Percentiles rank a stretch among this genome's conserved stretches.
phyloP scores from a whole-genome alignment of 2,329 filamentous ascomycete species.

The Tolypocladium nubicola region DNA sequence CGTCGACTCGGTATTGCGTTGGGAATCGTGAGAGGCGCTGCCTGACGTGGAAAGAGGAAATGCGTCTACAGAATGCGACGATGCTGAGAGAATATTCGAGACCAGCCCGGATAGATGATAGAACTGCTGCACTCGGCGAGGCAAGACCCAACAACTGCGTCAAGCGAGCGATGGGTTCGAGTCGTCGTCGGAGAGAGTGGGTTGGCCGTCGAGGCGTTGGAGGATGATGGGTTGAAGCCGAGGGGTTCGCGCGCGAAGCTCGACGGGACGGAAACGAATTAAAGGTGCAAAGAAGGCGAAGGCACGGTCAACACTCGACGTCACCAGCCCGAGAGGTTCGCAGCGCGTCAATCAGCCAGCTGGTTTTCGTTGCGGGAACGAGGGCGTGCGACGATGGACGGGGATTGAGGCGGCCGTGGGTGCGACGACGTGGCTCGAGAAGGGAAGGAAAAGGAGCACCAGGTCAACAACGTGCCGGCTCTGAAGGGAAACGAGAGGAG shows the following conservation, averaged over 20 bases:
- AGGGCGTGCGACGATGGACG: conserved; percentile 7
- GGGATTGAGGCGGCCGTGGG: conserved; percentile 13
- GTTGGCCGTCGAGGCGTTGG: conserved; percentile 30
- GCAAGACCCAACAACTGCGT: conserved; percentile 30
- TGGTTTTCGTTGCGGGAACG: conserved; percentile 6
- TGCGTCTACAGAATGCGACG: conserved; percentile 4
- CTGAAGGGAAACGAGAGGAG: conserved; percentile 2
- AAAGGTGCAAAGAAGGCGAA: conserved; percentile 6
- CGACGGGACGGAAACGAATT: conserved; percentile 13
- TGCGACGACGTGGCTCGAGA: conserved; percentile 12
- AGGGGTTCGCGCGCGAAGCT: conserved; percentile 13
- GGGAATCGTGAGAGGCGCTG: conserved; percentile 18
- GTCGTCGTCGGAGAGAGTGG: conserved; percentile 12
- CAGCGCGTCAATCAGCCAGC: conserved; percentile 10
- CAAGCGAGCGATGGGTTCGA: conserved; percentile 30
- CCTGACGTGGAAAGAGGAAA: conserved; percentile 14
- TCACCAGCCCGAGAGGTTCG: conserved; percentile 4
- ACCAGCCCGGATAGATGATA: conserved; percentile 33
- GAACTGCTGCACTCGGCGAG: conserved; percentile 15
- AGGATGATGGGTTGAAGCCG: conserved; percentile 17
- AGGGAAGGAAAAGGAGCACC: conserved; percentile 20
- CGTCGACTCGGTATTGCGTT: neutral
- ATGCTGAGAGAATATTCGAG: conserved; percentile 27
- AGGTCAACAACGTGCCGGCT: conserved; percentile 8
- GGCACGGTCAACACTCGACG: conserved; percentile 13